These are phyloP conservation scores for Paralagenidium karlingii DNA, from an alignment of 352 stramenopile genomes.

Conservation along the genomic window DNA sequence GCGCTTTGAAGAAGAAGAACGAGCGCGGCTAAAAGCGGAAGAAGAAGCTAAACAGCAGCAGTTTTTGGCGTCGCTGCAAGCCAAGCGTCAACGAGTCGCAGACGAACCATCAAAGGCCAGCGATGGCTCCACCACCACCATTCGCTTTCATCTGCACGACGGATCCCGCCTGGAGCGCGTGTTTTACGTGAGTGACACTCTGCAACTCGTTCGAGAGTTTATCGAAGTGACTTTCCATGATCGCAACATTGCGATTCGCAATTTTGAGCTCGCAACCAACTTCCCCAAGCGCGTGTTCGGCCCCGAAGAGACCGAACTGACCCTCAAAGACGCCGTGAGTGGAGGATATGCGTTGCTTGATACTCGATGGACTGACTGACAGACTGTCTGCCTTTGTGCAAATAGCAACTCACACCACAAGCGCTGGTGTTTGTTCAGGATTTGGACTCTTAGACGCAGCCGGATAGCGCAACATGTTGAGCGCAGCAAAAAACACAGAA, in stretches of 20 bases:
- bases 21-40: slow-evolving; percentile 27
- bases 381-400: neutral
- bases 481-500: slow-evolving; percentile 1
- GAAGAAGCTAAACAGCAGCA: slow-evolving; percentile 21
- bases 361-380: neutral
- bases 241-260: slow-evolving; percentile 51
- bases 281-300: slow-evolving; percentile 69
- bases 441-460: slow-evolving; percentile 47
- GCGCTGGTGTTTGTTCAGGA: slow-evolving; percentile 74
- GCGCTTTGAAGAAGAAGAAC: slow-evolving; percentile 12
- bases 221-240: slow-evolving; percentile 76
- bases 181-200: slow-evolving; percentile 70
- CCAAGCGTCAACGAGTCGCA: slow-evolving; percentile 34
- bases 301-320: slow-evolving; percentile 39
- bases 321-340: slow-evolving; percentile 56
- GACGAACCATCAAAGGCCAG: slow-evolving; percentile 27
- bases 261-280: slow-evolving; percentile 80
- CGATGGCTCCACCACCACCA: slow-evolving; percentile 27
- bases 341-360: neutral
- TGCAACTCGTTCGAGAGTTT: slow-evolving; percentile 65
- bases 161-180: slow-evolving; percentile 59
- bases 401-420: slow-evolving; percentile 55
- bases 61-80: slow-evolving; percentile 22
- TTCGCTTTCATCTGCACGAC: slow-evolving; percentile 78
- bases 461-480: neutral